Base-by-base conservation (phyloP, 495 filamentous ascomycete species). In the Podospora comata region DNA sequence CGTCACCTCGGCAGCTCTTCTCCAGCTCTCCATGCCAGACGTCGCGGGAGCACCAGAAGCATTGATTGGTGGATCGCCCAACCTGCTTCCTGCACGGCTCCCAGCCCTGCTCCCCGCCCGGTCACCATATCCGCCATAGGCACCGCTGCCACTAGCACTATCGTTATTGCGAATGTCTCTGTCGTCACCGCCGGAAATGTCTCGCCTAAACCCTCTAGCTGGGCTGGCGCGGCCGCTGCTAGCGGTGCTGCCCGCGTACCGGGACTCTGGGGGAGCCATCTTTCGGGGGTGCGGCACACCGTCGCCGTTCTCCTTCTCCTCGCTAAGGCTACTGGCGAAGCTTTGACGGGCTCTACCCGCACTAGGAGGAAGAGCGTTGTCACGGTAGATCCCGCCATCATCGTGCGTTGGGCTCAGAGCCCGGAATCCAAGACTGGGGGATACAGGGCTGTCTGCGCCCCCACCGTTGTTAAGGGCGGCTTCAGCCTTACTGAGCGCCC, bases 1-100 rank as follows among this genome's bases (percentile, higher is more conserved):
- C 55, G 96, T 99, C 13, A 99, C 96, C 82, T 99, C 96, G n/a
- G 95, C 95, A 32, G 96, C 96, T 72, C 96, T 82, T 82, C 94
- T 96, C 93, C 95, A 99, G 76, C 92, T 97, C 80, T 97, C 95
- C 59, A 92, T 90, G 9, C 80, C 80, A 15, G 88, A 89, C 58
- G 88, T 86, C 9, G 74, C 74, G 59, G 75, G 71, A n/a, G 68
- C 75, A 16, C 68, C 74, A 48, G 39, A 48, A 16, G 79, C 71
- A 39, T 69, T 71, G 1, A 77, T 72, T 18, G 70, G 75, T 6
- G 69, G 59, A 15, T 75, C 71, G 13, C 71, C 72, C 2, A 71
- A 56, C 34, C 85, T 77, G 26, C 84, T 85, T 11, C 76, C 76
- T n/a, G 75, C 64, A 55, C 85, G 79, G 53, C 84, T 86, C 18